Conservation (phyloP, 768 basidiomycete species). For the Termitomyces eurrhizus region DNA sequence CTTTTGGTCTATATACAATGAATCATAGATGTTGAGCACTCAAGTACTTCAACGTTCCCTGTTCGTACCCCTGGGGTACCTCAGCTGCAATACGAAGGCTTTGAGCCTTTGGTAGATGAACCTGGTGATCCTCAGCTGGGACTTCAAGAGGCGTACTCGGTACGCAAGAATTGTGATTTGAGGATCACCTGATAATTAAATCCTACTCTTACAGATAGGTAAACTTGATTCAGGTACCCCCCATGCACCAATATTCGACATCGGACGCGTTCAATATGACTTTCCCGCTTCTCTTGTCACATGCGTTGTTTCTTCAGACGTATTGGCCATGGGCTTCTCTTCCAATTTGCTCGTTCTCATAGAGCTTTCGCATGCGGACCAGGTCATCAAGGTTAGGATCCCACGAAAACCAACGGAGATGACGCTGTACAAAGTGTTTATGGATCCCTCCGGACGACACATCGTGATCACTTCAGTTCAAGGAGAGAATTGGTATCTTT, state of each 20-base stretch:
- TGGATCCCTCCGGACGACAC: slow-evolving; percentile 92
- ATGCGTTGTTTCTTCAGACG: slow-evolving; percentile 81
- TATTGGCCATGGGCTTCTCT: slow-evolving; percentile 78
- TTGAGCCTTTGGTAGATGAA: slow-evolving; percentile 68
- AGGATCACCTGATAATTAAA: neutral
- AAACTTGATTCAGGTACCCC: slow-evolving; percentile 27
- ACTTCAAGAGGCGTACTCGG: slow-evolving; percentile 32
- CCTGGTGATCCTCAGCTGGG: slow-evolving; percentile 45
- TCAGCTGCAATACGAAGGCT: slow-evolving; percentile 80
- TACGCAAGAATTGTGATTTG: slow-evolving; percentile 9
- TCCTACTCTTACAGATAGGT: slow-evolving; percentile 19
- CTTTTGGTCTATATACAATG: neutral
- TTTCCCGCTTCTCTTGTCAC: slow-evolving; percentile 82
- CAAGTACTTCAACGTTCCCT: slow-evolving; percentile 46
- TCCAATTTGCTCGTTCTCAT: slow-evolving; percentile 83
- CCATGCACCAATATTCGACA: slow-evolving; percentile 66
- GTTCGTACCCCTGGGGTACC: slow-evolving; percentile 39
- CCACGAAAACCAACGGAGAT: slow-evolving; percentile 73
- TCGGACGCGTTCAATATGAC: slow-evolving; percentile 86
- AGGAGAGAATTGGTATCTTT: slow-evolving; percentile 94
- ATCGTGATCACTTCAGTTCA: slow-evolving; percentile 80
- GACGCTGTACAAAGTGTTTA: slow-evolving; percentile 78
- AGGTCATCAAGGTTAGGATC: slow-evolving; percentile 77
- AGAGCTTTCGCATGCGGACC: slow-evolving; percentile 83
- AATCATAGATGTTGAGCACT: slow-evolving; percentile 79